Base-by-base conservation (phyloP, 2,329 filamentous ascomycete genomes). In the Ceratocystis huliohia region DNA sequence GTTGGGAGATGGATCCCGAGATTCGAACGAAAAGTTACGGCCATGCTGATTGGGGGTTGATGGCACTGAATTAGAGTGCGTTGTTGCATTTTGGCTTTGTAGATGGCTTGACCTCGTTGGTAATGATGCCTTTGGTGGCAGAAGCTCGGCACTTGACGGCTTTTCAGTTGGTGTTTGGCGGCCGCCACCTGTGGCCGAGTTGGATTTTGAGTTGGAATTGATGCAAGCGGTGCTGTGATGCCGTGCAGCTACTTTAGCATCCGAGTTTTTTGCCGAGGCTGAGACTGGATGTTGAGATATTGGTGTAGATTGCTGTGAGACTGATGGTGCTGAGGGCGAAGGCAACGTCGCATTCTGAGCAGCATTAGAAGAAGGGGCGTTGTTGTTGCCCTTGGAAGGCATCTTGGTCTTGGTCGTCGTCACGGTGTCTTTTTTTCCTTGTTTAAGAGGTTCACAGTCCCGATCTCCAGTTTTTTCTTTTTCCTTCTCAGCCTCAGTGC, bases 1-100 rank as follows among this genome's bases (percentile, higher is more conserved):
- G 71, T 84, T 88, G 46, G 93, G 92, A 17, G 92, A 96, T 8
- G 91, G 92, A 69, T 84, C 82, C 69, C 82, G 84, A 61, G 91
- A 94, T 73, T 86, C 85, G 72, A 88, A 89, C 1, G 88, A 88
- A 72, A 94, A 88, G 72, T 92, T 87, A 68, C 91, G 86, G 70
- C 91, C 85, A 76, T 89, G 88, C 74, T 96, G 92, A 73, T 93
- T 89, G 7, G 93, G 94, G 2, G 93, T 97, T 0, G 93, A 95
- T 0, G 93, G 93, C 62, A 96, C 89, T 7, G 93, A 97, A 74
- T 83, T 96, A 28, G 93, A 95, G 73, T 95, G 81, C 15, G 76
- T 72, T 59, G 56, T 59, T 65, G 75, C 74, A 33, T 64, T 59
- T 10, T 69, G 69, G 28, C 41, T 63, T 25, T 63, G 65, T 7